Conservation (phyloP, 768 basidiomycete genomes). For the Rhodotorula graminis region DNA sequence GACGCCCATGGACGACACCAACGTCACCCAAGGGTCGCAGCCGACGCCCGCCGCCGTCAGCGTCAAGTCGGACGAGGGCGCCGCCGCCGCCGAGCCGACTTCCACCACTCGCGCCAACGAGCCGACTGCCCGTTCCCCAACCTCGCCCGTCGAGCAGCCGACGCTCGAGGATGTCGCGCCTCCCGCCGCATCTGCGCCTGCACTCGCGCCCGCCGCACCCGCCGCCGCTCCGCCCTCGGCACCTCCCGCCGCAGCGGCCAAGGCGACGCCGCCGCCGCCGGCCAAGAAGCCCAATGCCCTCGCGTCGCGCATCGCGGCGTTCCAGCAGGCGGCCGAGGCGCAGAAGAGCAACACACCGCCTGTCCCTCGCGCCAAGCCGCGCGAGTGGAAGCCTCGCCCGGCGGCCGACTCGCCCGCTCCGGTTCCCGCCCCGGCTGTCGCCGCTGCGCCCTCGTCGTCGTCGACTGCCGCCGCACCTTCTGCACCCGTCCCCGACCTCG, state of each 20-base stretch:
- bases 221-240: background rate
- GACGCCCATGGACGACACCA: constrained; percentile 11
- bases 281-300: constrained; percentile 32
- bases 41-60: constrained; percentile 20
- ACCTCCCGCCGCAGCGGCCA: background rate
- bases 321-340: constrained; percentile 3
- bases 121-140: background rate
- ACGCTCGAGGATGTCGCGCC: background rate
- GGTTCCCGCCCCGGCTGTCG: constrained; percentile 1
- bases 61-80: background rate
- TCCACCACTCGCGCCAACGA: background rate
- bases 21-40: constrained; percentile 26
- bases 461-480: background rate
- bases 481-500: background rate
- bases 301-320: constrained; percentile 25
- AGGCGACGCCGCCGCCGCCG: constrained; percentile 6
- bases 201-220: background rate
- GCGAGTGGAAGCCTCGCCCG: constrained; percentile 12
- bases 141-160: background rate
- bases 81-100: constrained; percentile 5
- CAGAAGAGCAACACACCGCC: background rate
- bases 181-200: background rate
- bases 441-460: constrained; percentile 1
- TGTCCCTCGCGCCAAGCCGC: constrained; percentile 9
- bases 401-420: background rate